Conservation (phyloP, 2,329 filamentous ascomycete genomes). For the Trichoderma hamatum region DNA sequence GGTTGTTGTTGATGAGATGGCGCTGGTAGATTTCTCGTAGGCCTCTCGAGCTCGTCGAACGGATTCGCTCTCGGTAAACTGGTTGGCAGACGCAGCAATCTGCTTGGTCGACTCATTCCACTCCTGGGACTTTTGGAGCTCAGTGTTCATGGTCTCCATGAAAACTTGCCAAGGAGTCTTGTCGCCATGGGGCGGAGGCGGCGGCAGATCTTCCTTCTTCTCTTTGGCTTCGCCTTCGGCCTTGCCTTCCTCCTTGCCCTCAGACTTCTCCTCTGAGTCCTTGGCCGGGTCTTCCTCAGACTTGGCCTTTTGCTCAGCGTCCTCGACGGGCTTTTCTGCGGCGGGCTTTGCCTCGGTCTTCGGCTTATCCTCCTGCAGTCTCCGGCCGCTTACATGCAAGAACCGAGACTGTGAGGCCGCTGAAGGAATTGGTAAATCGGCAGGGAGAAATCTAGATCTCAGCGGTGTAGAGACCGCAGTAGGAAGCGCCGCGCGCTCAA, state of each 20-base stretch:
- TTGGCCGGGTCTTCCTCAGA: slow-evolving; percentile 38
- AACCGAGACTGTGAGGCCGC: slow-evolving; percentile 39
- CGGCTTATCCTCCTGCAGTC: slow-evolving; percentile 39
- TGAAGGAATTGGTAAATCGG: slow-evolving; percentile 40
- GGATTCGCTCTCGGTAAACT: slow-evolving; percentile 91
- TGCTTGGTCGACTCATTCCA: slow-evolving; percentile 99
- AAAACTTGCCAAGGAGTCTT: slow-evolving; percentile 99
- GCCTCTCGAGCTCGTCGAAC: slow-evolving; percentile 84
- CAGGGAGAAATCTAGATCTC: slow-evolving; percentile 50
- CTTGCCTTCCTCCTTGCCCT: slow-evolving; percentile 48
- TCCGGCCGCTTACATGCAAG: slow-evolving; percentile 40
- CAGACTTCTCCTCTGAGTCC: slow-evolving; percentile 47
- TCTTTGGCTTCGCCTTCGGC: slow-evolving; percentile 55
- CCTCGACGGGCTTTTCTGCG: slow-evolving; percentile 12
- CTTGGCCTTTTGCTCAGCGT: slow-evolving; percentile 29
- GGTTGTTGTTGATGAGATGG: slow-evolving; percentile 76
- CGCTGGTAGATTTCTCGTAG: slow-evolving; percentile 83
- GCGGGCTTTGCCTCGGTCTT: slow-evolving; percentile 30
- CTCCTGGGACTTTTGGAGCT: slow-evolving; percentile 97
- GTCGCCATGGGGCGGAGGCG: slow-evolving; percentile 94
- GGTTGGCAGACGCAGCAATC: slow-evolving; percentile 81
- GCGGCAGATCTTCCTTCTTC: slow-evolving; percentile 71
- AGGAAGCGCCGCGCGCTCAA: slow-evolving; percentile 35
- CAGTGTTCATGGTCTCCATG: slow-evolving; percentile 88
- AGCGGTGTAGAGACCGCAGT: slow-evolving; percentile 43